A percentile compares a stretch with the other conserved stretches of the same genome.
Evolutionary conservation across 192 early-diverging fungal genomes (phyloP).

Genomic region (Cladochytrium replicatum): DNA sequence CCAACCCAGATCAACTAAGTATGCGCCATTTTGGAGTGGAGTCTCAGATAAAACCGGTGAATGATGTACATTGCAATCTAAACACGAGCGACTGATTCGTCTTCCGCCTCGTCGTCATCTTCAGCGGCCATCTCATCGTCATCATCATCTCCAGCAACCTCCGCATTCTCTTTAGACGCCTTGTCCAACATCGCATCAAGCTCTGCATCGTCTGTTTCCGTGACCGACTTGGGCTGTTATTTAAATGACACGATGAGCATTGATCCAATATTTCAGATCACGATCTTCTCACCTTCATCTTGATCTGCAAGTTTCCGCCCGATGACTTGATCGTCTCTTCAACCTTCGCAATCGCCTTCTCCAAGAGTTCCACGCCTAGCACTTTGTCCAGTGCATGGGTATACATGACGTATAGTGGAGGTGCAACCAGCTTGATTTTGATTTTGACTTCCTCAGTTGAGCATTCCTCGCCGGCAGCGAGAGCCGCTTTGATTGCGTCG

Average conservation of each 20-base stretch:
- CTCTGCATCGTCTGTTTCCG: conserved; percentile 88
- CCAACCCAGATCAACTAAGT: too few relatives aligned
- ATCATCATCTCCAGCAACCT: conserved; percentile 89
- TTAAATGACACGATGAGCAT: background rate
- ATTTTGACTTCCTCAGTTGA: conserved; percentile 69
- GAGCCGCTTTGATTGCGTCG: conserved; percentile 85
- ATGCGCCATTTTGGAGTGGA: too few relatives aligned
- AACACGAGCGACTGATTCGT: too few relatives aligned
- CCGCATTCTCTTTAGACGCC: conserved; percentile 83
- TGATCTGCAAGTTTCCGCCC: conserved; percentile 65
- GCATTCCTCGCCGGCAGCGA: conserved; percentile 74
- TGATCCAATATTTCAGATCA: conserved; percentile 1
- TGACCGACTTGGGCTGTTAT: conserved; percentile 71
- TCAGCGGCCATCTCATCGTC: too few relatives aligned
- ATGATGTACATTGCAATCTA: too few relatives aligned
- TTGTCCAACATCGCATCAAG: conserved; percentile 79
- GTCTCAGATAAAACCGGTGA: too few relatives aligned
- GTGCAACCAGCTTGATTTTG: conserved; percentile 82
- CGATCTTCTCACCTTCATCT: conserved; percentile 56
- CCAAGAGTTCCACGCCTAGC: conserved; percentile 75
- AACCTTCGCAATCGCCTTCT: conserved; percentile 73
- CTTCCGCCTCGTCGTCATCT: too few relatives aligned
- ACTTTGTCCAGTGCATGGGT: conserved; percentile 76
- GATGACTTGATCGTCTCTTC: conserved; percentile 67
- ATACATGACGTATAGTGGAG: conserved; percentile 89